Conservation (phyloP, 495 filamentous ascomycete genomes). For the Penicillium coprophilum region DNA sequence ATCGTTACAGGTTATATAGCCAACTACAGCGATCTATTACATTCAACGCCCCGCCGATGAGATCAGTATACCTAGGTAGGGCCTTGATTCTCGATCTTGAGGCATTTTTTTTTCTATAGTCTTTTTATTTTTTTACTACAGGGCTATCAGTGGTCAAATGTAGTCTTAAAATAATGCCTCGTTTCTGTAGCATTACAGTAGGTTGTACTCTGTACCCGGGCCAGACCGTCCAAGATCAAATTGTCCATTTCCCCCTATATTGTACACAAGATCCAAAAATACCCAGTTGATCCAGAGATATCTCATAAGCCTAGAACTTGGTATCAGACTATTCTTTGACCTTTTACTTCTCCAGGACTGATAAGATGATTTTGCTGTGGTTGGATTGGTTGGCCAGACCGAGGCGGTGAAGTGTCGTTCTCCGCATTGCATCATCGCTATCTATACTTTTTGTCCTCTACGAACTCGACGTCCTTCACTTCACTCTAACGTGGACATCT, state of each 20-base stretch:
- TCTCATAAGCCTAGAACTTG: conserved; percentile 2
- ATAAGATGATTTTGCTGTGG: conserved; percentile 24
- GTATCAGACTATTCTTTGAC: not conserved
- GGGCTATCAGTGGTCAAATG: not conserved
- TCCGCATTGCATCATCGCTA: conserved; percentile 32
- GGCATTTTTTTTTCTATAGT: not conserved
- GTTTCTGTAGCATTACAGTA: not conserved
- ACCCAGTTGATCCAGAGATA: not conserved
- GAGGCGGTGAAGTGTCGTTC: conserved; percentile 29
- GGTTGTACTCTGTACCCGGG: not conserved
- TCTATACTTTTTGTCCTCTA: not conserved
- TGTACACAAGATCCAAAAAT: not conserved
- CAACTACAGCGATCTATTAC: not conserved
- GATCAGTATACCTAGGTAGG: not conserved
- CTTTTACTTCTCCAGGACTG: not conserved
- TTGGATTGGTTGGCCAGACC: conserved; percentile 15
- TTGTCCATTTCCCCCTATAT: not conserved
- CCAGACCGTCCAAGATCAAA: not conserved
- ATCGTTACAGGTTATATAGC: conserved; percentile 14
- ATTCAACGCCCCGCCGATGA: conserved; percentile 5
- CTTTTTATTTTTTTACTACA: not conserved
- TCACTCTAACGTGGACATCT: no score
- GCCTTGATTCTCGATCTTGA: conserved; percentile 1
- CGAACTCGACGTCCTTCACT: not conserved
- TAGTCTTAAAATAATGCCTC: conserved; percentile 1